Conservation (phyloP, 2,329 filamentous ascomycete genomes). For the Colletotrichum cordylinicola region DNA sequence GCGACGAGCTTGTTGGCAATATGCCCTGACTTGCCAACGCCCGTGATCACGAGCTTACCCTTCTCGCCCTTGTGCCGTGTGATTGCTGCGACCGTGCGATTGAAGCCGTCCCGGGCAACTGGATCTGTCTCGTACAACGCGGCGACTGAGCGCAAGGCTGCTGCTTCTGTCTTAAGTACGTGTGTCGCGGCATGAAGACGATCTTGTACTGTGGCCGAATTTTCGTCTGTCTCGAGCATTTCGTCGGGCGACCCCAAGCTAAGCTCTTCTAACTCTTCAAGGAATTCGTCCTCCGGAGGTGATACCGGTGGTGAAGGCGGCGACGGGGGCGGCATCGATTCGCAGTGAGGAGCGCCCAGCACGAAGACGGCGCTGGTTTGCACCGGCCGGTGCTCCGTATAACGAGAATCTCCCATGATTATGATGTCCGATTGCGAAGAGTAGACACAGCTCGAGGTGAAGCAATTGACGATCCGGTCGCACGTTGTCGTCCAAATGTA, state of each 20-base stretch:
- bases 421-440: not conserved
- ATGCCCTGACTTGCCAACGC: constrained; percentile 92
- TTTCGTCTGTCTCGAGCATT: constrained; percentile 25
- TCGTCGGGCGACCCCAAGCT: constrained; percentile 20
- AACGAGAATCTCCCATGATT: constrained; percentile 19
- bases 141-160: constrained; percentile 77
- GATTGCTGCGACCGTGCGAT: constrained; percentile 74
- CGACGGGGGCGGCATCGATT: constrained; percentile 52
- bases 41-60: constrained; percentile 84
- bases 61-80: constrained; percentile 61
- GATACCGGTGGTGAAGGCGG: constrained; percentile 48
- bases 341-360: constrained; percentile 41
- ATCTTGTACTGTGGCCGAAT: constrained; percentile 27
- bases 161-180: constrained; percentile 85
- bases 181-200: constrained; percentile 73
- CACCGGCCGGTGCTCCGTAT: constrained; percentile 44
- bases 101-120: constrained; percentile 72
- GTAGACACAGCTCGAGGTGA: not conserved
- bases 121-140: constrained; percentile 75
- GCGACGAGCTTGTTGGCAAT: constrained; percentile 90
- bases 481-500: not conserved
- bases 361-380: constrained; percentile 59
- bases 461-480: not conserved
- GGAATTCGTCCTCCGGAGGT: constrained; percentile 14
- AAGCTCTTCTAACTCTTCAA: constrained; percentile 20